Base-by-base conservation (phyloP, 129 eudicot genomes). In the Flaveria bidentis region DNA sequence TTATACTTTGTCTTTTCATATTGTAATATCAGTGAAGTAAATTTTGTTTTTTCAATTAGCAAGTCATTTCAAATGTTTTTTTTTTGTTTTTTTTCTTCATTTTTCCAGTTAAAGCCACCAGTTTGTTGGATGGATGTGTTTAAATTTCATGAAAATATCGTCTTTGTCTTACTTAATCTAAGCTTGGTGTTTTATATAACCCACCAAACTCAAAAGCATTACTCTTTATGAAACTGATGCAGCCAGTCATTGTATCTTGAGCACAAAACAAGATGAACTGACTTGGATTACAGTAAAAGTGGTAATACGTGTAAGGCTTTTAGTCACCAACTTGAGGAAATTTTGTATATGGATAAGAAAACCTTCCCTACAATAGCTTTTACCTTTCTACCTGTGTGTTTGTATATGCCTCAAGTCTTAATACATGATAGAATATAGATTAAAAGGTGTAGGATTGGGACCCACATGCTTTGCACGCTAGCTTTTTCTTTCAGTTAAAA, bases 231-330 rank as follows among this genome's bases (percentile, higher is more conserved):
- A 69, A 72, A 79, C 58, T 62, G 46, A 33, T 63, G 75, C 61
- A 75, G 26, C 69, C 71, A 61, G 76, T 60, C 74, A 63, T 63
- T 77, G 79, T 64, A 82, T 82, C 64, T 73, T 53, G 82, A 77
- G 57, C 75, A 82, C 50, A 70, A 75, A 79, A 84, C 70, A 72
- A 79, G 67, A 41, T 68, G 72, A 12, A 70, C 60, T 74, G 80
- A 78, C 72, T 81, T 69, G 83, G 77, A 80, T 73, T 56, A 69
- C 66, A 74, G 76, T 73, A 70, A 52, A 72, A 69, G 61, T 39
- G 83, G 73, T 39, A 72, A 73, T 39, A 76, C 82, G 81, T 82
- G 82, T 70, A 55, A 52, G 66, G 30, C 80, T 64, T 67, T 73
- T 30, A 72, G 39, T 62, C 44, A 71, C 47, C 78, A 64, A 39